Base-by-base conservation (phyloP, 345 rosid genomes). In the Capsella bursapastoris region DNA sequence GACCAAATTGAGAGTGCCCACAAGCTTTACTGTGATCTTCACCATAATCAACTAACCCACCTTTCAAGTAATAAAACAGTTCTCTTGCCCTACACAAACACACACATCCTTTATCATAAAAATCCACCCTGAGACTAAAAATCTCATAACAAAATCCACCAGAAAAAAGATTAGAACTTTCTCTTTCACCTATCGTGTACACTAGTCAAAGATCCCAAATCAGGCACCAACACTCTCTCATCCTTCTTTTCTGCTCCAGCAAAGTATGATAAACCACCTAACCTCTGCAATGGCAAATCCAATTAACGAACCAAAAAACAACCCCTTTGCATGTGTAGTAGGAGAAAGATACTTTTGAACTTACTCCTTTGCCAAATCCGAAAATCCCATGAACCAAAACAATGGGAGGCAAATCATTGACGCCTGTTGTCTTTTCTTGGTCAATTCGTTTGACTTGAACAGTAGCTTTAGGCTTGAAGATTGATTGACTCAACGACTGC, bases 191-290 rank as follows among this genome's bases (percentile, higher is more conserved):
- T 84, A 76, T 92, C 98, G 64, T 95, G 84, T 34, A 89, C 68
- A 85, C 99, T 92, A 2, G 98, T 90, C 40, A 96, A 79, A 35
- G 99, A 96, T 27, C 99, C 99, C 86, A 96, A 84, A 87, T 96
- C 98, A 60, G 99, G 99, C 50, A 96, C 96, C 45, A 92, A 81
- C 78, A 92, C 96, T 83, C 92, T 90, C 80, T 92, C 97, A 25
- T 92, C 96, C 71, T 90, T 92, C 86, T 92, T 90, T 85, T 96
- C 99, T 7, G 98, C 99, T 29, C 98, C 99, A 6, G 90, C 97
- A 81, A 96, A 96, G 74, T 92, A 96, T n/a, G 99, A 92, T 29
- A 89, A 82, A 6, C 93, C 96, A 45, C 98, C 98, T 73, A 96
- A 73, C 73, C 82, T 87, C 99, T 96, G 83, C 70, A 82, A 80